These are phyloP conservation scores for Plasmodium gonderi DNA, from an alignment of 169 alveolate species.

Conservation along the genomic window DNA sequence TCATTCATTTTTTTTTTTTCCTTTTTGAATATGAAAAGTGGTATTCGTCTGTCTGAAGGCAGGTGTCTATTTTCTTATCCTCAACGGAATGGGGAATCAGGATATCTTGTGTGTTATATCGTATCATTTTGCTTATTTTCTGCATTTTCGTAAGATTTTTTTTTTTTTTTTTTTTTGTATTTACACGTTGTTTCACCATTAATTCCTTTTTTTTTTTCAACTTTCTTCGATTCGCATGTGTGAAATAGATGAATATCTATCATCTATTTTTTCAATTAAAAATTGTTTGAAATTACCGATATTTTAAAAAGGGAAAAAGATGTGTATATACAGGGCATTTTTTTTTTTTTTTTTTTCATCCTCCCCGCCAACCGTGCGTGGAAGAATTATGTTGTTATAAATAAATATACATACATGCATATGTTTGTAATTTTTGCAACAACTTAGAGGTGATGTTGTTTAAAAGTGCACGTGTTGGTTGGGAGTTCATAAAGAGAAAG, in stretches of 20 bases:
- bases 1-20: not conserved
- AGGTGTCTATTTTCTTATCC: not conserved
- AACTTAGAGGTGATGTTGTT: not conserved
- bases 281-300: too few relatives aligned
- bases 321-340: not conserved
- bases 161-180: too few relatives aligned
- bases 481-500: not conserved
- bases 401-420: not conserved
- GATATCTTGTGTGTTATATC: not conserved
- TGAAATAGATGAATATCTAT: too few relatives aligned
- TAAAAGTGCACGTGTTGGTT: not conserved
- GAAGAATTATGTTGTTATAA: not conserved
- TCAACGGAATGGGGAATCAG: not conserved
- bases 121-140: too few relatives aligned
- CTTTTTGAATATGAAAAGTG: not conserved
- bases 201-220: not conserved
- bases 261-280: not conserved
- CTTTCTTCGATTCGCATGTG: not conserved
- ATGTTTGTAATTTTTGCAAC: not conserved
- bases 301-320: not conserved
- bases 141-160: too few relatives aligned
- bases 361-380: not conserved
- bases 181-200: not conserved
- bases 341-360: not conserved
- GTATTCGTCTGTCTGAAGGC: not conserved